Evolutionary conservation across 1,284 basidiomycete species (phyloP).

Genomic region (Puccinia brachypodii): DNA sequence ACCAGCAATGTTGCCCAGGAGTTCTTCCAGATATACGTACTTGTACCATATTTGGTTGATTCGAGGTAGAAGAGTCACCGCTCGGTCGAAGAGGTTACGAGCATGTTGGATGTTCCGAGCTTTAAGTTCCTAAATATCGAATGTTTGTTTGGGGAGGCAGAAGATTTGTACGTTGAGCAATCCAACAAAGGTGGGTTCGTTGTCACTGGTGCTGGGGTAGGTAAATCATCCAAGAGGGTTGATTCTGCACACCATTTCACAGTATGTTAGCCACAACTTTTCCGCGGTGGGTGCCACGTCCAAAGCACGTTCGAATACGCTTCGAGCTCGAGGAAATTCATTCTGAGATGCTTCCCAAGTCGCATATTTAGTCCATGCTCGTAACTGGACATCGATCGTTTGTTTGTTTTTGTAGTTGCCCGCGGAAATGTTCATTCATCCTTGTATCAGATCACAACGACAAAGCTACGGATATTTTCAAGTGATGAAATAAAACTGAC

Average conservation of each 20-base stretch:
- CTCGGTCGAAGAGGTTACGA: conserved; percentile 93
- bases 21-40: conserved; percentile 96
- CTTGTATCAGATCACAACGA: conserved; percentile 45
- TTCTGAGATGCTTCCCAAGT: conserved; percentile 88
- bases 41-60: conserved; percentile 70
- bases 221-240: neutral
- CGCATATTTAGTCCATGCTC: conserved; percentile 66
- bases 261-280: conserved; percentile 91
- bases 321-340: conserved; percentile 84
- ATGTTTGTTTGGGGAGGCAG: no score
- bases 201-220: no score
- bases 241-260: conserved; percentile 69
- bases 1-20: conserved; percentile 90
- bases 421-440: neutral
- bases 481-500: conserved; percentile 61
- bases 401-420: neutral
- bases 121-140: conserved; percentile 70
- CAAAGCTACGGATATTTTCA: conserved; percentile 51
- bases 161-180: neutral
- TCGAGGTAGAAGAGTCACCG: conserved; percentile 89
- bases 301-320: conserved; percentile 92
- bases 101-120: conserved; percentile 94
- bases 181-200: neutral
- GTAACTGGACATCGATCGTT: conserved; percentile 52
- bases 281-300: conserved; percentile 88